Evolutionary conservation across 257 asterid genomes (phyloP), one percentile per base, ranked within the genome.

Genomic region (Plantago elongata): DNA sequence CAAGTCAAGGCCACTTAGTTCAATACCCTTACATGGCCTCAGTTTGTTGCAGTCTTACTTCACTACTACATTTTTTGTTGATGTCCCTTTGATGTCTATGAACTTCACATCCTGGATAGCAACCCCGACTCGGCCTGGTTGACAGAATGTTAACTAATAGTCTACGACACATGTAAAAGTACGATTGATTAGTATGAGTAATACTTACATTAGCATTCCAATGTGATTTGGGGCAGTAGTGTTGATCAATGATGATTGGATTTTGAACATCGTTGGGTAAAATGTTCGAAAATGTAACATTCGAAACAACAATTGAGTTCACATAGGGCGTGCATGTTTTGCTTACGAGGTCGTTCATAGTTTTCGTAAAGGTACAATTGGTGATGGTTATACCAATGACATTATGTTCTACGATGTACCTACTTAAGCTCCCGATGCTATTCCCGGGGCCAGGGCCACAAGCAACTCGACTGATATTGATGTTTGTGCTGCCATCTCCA

Each of bases 391-490:
- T 51, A 2, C 40, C 54, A 5, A 46, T 27, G 13, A 77, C 79
- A 6, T 60, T 55, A 12, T 51, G 45, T 67, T 70, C 74, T 3
- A 3, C 12, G 0, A 6, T 6, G 65, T 66, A 66, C 18, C 22
- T 69, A 2, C 82, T 79, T 12, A 77, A 17, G 70, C 82, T 71
- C 46, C 75, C 75, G 1, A 70, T 64, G 66, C 70, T 64, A 10
- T 63, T 63, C 37, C 71, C 71, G 9, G 73, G 83, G 54, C 83
- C 83, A 12, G 79, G 83, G 11, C 83, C 83, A 9, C 83, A 77
- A 0, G 0, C 4, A 15, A 77, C 52, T 1, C 58, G 13, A 0
- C 67, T 43, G 27, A 77, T 45, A 60, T 60, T 59, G 0, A 77
- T 4, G 9, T 77, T 56, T 0, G 49, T 43, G 62, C 11, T 1